Evolutionary conservation across 2,329 filamentous ascomycete genomes (phyloP), one percentile per base, ranked within the genome.

Genomic region (Apiospora kogelbergensis): DNA sequence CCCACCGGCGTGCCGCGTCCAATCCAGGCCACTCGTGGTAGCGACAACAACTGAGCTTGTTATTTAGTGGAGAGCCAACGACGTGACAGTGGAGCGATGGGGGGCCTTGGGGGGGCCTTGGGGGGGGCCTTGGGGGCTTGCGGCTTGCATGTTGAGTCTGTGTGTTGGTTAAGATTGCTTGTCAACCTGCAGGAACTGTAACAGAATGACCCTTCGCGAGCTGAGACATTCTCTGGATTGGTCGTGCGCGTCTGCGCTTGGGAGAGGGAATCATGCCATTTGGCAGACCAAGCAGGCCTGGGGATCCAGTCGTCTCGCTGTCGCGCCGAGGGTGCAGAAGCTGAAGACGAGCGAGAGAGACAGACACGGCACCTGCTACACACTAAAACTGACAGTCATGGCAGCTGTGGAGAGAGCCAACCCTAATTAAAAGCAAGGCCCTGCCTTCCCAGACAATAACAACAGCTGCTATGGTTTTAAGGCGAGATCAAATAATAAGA

Each of bases 91-190:
- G 53, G 53, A 15, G 53, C 53, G 30, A 33, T 26, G 26, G 48
- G 26, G 48, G 53, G 30, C 53, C 6, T 4, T 20, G 5, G 67
- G 67, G 66, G 70, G 63, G 71, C 33, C 7, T 33, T 46, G 68
- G 66, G 68, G 67, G 72, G 72, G 71, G 64, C 64, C 53, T 65
- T 45, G 64, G 45, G 48, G 66, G 60, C 53, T 42, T 63, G 57
- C 71, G 69, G 72, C 73, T 68, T 73, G 73, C 69, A 53, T 15
- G 24, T 44, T 22, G 44, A 44, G 71, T 73, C 73, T 71, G 71
- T 73, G 72, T 73, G 73, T 72, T 72, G 73, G 72, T 66, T 72
- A 70, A 74, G 69, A 73, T 71, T 72, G 70, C 71, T 67, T 73
- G 69, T 69, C 71, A 69, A 64, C 40, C 63, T 72, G 70, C 72